These are phyloP conservation scores for Amanita rubescens DNA, from an alignment of 768 basidiomycete species.

Conservation along the genomic window DNA sequence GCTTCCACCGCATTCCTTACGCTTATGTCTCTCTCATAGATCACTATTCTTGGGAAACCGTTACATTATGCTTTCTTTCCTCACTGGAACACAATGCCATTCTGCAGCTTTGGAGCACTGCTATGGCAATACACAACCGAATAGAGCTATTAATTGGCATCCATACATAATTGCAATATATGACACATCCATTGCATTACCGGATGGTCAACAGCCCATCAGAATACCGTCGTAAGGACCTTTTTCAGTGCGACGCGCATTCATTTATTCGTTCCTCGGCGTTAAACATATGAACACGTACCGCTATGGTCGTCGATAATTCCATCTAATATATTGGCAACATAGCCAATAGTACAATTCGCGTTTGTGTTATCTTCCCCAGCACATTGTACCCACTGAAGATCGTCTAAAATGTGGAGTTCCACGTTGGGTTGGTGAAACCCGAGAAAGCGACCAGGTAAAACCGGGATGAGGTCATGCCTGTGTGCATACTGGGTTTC, in stretches of 20 bases:
- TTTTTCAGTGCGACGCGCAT: neutral
- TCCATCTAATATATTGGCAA: constrained; percentile 40
- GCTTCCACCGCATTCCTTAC: neutral
- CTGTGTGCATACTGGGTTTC: constrained; percentile 23
- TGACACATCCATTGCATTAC: neutral
- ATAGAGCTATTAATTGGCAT: neutral
- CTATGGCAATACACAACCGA: neutral
- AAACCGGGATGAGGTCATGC: constrained; percentile 43
- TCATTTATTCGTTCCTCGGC: too few species aligned
- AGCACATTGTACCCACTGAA: neutral
- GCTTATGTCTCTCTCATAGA: neutral
- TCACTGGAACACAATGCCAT: neutral
- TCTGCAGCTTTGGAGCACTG: neutral
- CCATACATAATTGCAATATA: neutral
- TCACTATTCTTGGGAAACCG: neutral
- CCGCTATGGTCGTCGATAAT: constrained; percentile 42
- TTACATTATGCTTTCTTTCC: neutral
- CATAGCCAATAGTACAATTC: constrained; percentile 47
- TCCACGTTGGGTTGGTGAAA: constrained; percentile 47
- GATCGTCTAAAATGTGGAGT: constrained; percentile 4
- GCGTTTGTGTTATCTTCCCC: constrained; percentile 54
- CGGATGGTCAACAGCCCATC: neutral
- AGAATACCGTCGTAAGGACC: neutral
- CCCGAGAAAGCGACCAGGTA: constrained; percentile 43
- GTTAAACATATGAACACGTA: neutral